Conservation (phyloP, 2,329 filamentous ascomycete genomes). For the Aspergillus nomiae region DNA sequence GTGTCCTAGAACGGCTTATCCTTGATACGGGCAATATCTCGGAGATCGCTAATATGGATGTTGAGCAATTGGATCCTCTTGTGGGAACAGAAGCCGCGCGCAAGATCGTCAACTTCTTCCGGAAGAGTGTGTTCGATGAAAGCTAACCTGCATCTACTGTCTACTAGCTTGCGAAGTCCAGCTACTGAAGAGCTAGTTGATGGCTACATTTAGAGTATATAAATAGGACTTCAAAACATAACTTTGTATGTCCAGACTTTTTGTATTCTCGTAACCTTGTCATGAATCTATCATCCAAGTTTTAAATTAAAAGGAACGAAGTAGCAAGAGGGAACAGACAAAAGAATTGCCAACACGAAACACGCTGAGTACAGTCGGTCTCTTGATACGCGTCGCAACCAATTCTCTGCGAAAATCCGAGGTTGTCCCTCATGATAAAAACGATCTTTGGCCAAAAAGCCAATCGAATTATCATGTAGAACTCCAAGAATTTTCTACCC, state of each 20-base stretch:
- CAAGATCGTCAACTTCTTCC: slow-evolving; percentile 81
- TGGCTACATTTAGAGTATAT: slow-evolving; percentile 17
- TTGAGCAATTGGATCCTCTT: slow-evolving; percentile 69
- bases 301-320: slow-evolving; percentile 24
- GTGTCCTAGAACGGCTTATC: slow-evolving; percentile 73
- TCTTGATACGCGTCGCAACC: slow-evolving; percentile 32
- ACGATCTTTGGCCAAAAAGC: slow-evolving; percentile 6
- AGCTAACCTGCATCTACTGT: slow-evolving; percentile 13
- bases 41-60: slow-evolving; percentile 84
- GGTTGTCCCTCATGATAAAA: slow-evolving; percentile 22
- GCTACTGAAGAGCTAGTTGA: neutral
- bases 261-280: slow-evolving; percentile 37
- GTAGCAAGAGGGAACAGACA: slow-evolving; percentile 30
- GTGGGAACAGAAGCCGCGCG: slow-evolving; percentile 77
- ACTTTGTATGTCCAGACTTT: slow-evolving; percentile 11
- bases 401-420: slow-evolving; percentile 31
- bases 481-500: slow-evolving; percentile 16
- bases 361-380: slow-evolving; percentile 29
- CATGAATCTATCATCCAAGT: slow-evolving; percentile 36
- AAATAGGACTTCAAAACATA: slow-evolving; percentile 7
- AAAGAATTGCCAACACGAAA: slow-evolving; percentile 27
- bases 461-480: slow-evolving; percentile 16
- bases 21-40: slow-evolving; percentile 73
- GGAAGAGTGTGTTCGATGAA: slow-evolving; percentile 59
- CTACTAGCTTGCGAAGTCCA: neutral